These are phyloP conservation scores for Colletotrichum sp. DNA, from an alignment of 2,329 filamentous ascomycete species.

Conservation along the genomic window DNA sequence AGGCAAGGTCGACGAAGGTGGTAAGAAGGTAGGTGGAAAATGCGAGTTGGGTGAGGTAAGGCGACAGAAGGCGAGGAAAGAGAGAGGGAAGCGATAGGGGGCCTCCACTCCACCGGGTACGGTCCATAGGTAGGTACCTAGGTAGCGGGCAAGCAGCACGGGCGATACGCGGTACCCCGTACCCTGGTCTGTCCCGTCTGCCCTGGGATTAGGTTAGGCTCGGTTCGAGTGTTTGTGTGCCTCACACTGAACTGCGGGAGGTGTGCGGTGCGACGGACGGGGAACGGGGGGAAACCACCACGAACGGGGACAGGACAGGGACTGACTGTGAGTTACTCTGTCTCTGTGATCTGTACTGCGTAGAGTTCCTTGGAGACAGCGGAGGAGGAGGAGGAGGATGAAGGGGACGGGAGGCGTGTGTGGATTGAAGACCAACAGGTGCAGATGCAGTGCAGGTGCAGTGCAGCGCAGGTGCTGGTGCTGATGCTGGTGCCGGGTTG, in stretches of 20 bases:
- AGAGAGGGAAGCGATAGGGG: background rate
- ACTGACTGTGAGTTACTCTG: background rate
- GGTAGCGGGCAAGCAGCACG: background rate
- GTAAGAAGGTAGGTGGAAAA: slow-evolving; percentile 12
- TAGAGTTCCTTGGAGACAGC: background rate
- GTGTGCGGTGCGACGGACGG: background rate
- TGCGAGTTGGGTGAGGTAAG: background rate
- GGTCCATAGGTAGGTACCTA: no score
- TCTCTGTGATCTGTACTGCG: background rate
- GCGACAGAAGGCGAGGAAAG: background rate
- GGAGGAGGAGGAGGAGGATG: background rate
- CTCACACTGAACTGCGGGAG: background rate
- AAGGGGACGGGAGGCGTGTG: background rate
- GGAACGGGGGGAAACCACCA: background rate
- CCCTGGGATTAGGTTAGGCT: slow-evolving; percentile 12
- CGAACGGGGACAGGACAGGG: background rate
- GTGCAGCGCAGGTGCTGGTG: background rate
- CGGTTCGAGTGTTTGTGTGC: background rate
- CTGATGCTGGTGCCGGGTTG: background rate
- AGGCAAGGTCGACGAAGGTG: background rate
- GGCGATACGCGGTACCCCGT: background rate
- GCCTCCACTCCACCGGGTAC: background rate
- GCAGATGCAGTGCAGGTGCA: background rate
- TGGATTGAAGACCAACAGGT: background rate
- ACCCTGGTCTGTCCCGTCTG: background rate